These are phyloP conservation scores for Blastobotrys petasosporus DNA, from an alignment of 1,139 yeast genomes.

Conservation along the genomic window DNA sequence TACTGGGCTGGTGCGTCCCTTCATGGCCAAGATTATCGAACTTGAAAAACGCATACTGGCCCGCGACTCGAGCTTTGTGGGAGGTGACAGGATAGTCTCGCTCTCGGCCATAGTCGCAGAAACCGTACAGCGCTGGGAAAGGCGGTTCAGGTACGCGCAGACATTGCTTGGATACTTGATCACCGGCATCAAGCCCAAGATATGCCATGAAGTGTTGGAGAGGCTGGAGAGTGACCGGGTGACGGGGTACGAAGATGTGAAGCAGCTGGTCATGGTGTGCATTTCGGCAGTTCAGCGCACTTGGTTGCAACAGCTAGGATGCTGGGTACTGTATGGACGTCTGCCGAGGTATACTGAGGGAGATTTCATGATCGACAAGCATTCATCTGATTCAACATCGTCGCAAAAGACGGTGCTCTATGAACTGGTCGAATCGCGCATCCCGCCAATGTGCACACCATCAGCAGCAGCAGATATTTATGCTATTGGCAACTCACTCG, in stretches of 20 bases:
- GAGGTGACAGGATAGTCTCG: constrained; percentile 23
- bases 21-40: constrained; percentile 16
- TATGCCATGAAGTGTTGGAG: constrained; percentile 15
- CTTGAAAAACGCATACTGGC: constrained; percentile 20
- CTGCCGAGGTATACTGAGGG: constrained; percentile 14
- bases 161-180: constrained; percentile 15
- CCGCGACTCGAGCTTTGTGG: constrained; percentile 23
- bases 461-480: constrained; percentile 18
- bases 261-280: constrained; percentile 17
- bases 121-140: constrained; percentile 21
- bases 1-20: constrained; percentile 15
- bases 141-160: constrained; percentile 20
- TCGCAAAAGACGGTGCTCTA: constrained; percentile 2
- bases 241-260: constrained; percentile 23
- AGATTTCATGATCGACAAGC: constrained; percentile 19
- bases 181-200: background rate
- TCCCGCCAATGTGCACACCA: constrained; percentile 16
- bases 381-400: background rate
- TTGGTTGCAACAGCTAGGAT: constrained; percentile 24
- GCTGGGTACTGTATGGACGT: constrained; percentile 29
- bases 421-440: constrained; percentile 10
- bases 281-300: constrained; percentile 21
- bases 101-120: constrained; percentile 20
- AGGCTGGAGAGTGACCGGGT: constrained; percentile 15
- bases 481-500: constrained; percentile 19